phyloP scores from a whole-genome alignment of 129 eudicot species.

The Ambrosia trifida region DNA sequence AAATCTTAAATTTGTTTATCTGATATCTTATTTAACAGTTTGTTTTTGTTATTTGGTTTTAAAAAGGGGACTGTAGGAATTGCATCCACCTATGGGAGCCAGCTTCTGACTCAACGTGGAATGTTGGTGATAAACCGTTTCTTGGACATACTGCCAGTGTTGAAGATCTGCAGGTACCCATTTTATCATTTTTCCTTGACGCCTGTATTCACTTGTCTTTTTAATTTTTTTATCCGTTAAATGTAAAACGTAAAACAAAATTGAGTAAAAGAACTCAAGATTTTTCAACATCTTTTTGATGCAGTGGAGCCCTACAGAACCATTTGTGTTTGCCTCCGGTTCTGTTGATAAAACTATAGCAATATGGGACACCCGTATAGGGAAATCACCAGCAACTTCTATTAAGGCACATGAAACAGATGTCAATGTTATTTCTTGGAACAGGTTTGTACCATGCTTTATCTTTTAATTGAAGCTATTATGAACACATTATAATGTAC shows the following conservation, averaged over 20 bases:
- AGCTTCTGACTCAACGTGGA: conserved; percentile 76
- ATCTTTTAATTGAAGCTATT: not conserved
- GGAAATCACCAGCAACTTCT: conserved; percentile 69
- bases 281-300: conserved; percentile 13
- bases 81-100: conserved; percentile 91
- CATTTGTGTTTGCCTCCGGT: conserved; percentile 81
- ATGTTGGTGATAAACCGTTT: conserved; percentile 66
- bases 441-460: conserved; percentile 51
- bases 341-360: conserved; percentile 88
- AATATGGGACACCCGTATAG: conserved; percentile 85
- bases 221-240: too few relatives aligned
- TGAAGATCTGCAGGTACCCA: conserved; percentile 87
- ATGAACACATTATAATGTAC: not conserved
- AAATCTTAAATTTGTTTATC: not conserved
- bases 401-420: conserved; percentile 87
- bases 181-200: not conserved
- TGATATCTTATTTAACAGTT: not conserved
- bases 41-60: conserved; percentile 4
- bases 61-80: conserved; percentile 85
- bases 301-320: conserved; percentile 99
- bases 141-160: conserved; percentile 94
- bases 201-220: not conserved
- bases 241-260: not conserved
- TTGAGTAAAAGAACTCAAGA: not conserved
- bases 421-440: conserved; percentile 99